Percentiles rank a stretch among this genome's conserved stretches.
These are phyloP conservation scores for Herpetomonas muscarum DNA, from an alignment of 208 protist genomes.

Conservation along the genomic window DNA sequence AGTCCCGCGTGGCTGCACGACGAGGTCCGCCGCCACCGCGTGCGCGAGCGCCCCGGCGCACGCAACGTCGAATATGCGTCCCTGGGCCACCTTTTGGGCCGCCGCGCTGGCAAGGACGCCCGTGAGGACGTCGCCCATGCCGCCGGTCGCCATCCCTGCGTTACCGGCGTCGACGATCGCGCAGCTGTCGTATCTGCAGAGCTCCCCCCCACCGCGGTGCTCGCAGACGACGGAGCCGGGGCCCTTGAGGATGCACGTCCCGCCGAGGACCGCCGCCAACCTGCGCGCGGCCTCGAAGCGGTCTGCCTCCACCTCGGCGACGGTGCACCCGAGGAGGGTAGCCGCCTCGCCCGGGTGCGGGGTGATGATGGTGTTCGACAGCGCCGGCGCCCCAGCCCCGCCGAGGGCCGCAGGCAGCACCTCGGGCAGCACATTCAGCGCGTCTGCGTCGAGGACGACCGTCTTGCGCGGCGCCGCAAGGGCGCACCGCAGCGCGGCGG, in stretches of 20 bases:
- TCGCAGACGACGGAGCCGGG: slow-evolving; percentile 58
- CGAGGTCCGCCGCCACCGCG: slow-evolving; percentile 65
- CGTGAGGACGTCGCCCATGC: slow-evolving; percentile 82
- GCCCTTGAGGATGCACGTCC: slow-evolving; percentile 72
- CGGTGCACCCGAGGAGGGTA: slow-evolving; percentile 43
- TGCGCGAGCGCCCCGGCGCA: slow-evolving; percentile 61
- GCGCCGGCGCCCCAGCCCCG: slow-evolving; percentile 4
- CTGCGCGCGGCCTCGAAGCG: slow-evolving; percentile 42
- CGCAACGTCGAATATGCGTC: slow-evolving; percentile 23
- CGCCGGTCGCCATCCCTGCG: slow-evolving; percentile 79
- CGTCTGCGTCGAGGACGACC: slow-evolving; percentile 73
- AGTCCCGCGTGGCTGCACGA: slow-evolving; percentile 30
- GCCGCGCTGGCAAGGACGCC: slow-evolving; percentile 54
- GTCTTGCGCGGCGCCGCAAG: slow-evolving; percentile 32
- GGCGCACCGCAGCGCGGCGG: slow-evolving; percentile 25
- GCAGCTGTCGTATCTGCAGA: slow-evolving; percentile 13
- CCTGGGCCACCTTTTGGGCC: slow-evolving; percentile 19
- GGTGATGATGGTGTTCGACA: slow-evolving; percentile 61
- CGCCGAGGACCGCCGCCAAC: slow-evolving; percentile 41
- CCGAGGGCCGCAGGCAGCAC: not conserved
- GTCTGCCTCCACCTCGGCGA: slow-evolving; percentile 65
- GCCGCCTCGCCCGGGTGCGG: slow-evolving; percentile 81
- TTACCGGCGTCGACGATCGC: slow-evolving; percentile 79
- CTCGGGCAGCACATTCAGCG: slow-evolving; percentile 43
- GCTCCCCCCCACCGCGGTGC: not conserved